Percentiles rank a stretch among this genome's conserved stretches.
These are phyloP conservation scores for Metarhizium guizhouense DNA, from an alignment of 2,329 filamentous ascomycete species.

Conservation along the genomic window DNA sequence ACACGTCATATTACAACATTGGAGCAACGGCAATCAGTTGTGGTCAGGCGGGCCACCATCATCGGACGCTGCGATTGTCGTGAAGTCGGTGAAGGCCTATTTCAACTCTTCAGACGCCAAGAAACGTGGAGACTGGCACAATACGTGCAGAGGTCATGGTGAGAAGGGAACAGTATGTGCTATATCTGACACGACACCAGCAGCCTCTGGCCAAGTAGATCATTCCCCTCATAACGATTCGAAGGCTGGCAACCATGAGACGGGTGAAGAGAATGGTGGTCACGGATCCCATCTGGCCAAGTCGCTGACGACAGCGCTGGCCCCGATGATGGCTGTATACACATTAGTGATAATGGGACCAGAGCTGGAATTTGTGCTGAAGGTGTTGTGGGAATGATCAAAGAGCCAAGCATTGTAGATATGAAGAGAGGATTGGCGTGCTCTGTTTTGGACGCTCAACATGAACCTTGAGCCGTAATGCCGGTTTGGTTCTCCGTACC, in stretches of 20 bases:
- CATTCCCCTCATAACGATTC: slow-evolving; percentile 9
- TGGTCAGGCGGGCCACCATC: slow-evolving; percentile 66
- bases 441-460: too few relatives aligned
- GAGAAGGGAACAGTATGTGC: slow-evolving; percentile 13
- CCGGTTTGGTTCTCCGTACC: not conserved
- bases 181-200: slow-evolving; percentile 13
- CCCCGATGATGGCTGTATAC: not conserved
- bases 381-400: not conserved
- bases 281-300: not conserved
- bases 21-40: slow-evolving; percentile 64
- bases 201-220: slow-evolving; percentile 15
- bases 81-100: slow-evolving; percentile 68
- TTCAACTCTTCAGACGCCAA: slow-evolving; percentile 57
- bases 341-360: not conserved
- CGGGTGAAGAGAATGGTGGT: not conserved
- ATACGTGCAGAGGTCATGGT: slow-evolving; percentile 1
- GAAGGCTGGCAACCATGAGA: not conserved
- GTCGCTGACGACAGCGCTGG: not conserved
- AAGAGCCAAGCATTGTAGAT: not conserved
- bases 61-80: slow-evolving; percentile 50
- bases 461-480: not conserved
- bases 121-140: slow-evolving; percentile 2
- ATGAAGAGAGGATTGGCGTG: not conserved
- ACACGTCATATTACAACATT: slow-evolving; percentile 62
- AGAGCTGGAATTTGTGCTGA: not conserved